Percentiles rank a stretch among this genome's conserved stretches.
phyloP scores from a whole-genome alignment of 2,329 filamentous ascomycete genomes.

The Nectriaceae sp. region DNA sequence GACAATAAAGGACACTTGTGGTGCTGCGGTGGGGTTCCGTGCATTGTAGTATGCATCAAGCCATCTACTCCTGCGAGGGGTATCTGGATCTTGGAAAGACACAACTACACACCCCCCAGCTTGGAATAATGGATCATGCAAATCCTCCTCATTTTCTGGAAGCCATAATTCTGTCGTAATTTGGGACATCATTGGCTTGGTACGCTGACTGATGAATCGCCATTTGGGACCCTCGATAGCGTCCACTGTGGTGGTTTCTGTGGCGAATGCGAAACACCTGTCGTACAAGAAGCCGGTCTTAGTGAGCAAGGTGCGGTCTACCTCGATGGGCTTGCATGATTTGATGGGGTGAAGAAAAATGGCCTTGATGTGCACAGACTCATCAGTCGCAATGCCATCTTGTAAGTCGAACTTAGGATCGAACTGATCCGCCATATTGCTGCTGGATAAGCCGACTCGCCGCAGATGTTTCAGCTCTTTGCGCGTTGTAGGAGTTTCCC shows the following conservation, averaged over 20 bases:
- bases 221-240: slow-evolving; percentile 12
- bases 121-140: too few relatives aligned
- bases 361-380: slow-evolving; percentile 26
- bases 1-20: too few relatives aligned
- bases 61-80: too few relatives aligned
- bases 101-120: too few relatives aligned
- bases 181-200: too few relatives aligned
- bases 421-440: slow-evolving; percentile 30
- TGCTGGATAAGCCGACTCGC: slow-evolving; percentile 16
- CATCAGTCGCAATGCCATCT: not conserved
- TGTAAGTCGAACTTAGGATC: slow-evolving; percentile 15
- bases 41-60: too few relatives aligned
- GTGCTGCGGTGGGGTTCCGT: too few relatives aligned
- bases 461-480: slow-evolving; percentile 14
- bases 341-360: slow-evolving; percentile 32
- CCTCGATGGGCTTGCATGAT: slow-evolving; percentile 28
- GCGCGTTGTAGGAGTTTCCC: not conserved
- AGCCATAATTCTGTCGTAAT: too few relatives aligned
- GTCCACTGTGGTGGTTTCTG: slow-evolving; percentile 25
- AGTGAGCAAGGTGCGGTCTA: slow-evolving; percentile 22
- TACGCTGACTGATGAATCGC: slow-evolving; percentile 32
- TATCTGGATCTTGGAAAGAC: too few relatives aligned
- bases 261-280: slow-evolving; percentile 31
- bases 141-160: too few relatives aligned
- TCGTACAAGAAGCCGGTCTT: slow-evolving; percentile 29